Evolutionary conservation across 352 stramenopile genomes (phyloP), one percentile per base, ranked within the genome.

Genomic region (Phytopythium aichiense): DNA sequence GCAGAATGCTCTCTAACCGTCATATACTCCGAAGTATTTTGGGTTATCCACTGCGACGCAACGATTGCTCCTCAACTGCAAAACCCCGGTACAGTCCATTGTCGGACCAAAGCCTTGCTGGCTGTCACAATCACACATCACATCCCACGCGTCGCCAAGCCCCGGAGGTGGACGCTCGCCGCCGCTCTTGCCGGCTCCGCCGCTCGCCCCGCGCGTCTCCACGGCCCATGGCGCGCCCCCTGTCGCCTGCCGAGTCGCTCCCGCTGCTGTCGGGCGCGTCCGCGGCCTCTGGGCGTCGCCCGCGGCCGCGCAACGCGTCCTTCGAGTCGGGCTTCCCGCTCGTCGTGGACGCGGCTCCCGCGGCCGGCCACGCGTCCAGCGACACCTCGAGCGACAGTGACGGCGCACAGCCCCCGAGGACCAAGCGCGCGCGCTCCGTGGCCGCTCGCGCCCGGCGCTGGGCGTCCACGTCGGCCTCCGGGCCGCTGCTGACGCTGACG

Each of bases 241-340:
- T 35, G 3, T 37, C 53, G 6, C 31, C 48, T 37, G 33, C 18
- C 15, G 71, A 76, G 55, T 62, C 46, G 50, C 70, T 61, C 16
- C 71, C 68, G 38, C 48, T 79, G 11, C 58, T 79, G 25, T 56
- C 57, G 31, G 38, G 38, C 22, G 68, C 70, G 16, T 53, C 51
- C 2, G 45, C 66, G 45, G 54, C 45, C 8, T 68, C 60, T 30
- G 40, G 56, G 45, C 61, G 48, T 40, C 43, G 40, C n/a, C 33
- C 61, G 49, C 58, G 52, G 2, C 48, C 69, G 53, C 63, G 64
- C 53, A 67, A 53, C 20, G 54, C 68, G 65, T 77, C 69, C 8
- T 76, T 77, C 49, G 69, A 77, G 45, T 73, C 65, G 8, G 70
- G 70, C 15, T 77, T 76, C 38, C 64, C 70, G 28, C 57, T 71